Conservation (phyloP, 257 asterid species). For the Solanum pimpinellifolium region DNA sequence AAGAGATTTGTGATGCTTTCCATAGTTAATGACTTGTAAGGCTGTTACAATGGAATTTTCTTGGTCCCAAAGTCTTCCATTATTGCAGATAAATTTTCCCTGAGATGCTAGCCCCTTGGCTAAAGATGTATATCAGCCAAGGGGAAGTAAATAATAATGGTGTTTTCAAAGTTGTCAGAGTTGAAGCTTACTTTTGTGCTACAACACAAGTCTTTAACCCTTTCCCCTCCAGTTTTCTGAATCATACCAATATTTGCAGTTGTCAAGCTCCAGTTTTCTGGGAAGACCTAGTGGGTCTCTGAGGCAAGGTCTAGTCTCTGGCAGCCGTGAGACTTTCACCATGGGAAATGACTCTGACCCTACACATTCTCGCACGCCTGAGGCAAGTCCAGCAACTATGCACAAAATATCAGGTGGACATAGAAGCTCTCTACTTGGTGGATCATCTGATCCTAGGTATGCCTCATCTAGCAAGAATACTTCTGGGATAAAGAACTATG, state of each 20-base stretch:
- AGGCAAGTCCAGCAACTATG: conserved; percentile 54
- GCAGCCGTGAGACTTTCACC: conserved; percentile 49
- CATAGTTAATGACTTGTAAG: neutral
- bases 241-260: conserved; percentile 34
- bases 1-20: neutral
- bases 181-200: neutral
- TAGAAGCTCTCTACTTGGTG: conserved; percentile 52
- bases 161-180: neutral
- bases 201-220: neutral
- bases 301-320: conserved; percentile 57
- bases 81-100: neutral
- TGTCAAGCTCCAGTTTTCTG: conserved; percentile 56
- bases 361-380: conserved; percentile 54
- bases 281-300: conserved; percentile 79
- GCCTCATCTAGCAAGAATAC: conserved; percentile 44
- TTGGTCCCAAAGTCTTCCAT: conserved; percentile 2
- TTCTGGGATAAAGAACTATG: conserved; percentile 43
- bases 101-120: neutral
- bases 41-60: neutral
- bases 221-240: neutral
- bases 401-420: conserved; percentile 50
- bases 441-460: conserved; percentile 54
- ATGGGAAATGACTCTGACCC: conserved; percentile 65
- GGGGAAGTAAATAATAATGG: neutral
- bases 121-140: neutral